Conservation (phyloP, 2,329 filamentous ascomycete genomes). For the Cladosporium colombiae region DNA sequence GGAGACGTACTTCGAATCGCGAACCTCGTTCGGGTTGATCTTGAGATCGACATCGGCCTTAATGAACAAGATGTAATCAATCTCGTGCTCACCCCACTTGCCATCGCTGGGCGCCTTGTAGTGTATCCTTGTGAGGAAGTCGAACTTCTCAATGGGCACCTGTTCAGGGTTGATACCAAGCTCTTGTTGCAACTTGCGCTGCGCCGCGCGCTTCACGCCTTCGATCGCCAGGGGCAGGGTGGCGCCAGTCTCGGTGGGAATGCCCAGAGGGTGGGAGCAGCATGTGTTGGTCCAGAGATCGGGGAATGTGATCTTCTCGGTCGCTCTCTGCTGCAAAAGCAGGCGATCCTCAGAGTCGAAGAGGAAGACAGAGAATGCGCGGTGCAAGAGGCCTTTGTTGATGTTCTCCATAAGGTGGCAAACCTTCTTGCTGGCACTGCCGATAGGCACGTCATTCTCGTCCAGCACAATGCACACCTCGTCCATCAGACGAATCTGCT, state of each 20-base stretch:
- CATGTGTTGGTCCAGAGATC: conserved; percentile 99
- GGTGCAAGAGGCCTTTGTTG: conserved; percentile 90
- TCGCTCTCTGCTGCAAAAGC: conserved; percentile 90
- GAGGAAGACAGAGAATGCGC: conserved; percentile 96
- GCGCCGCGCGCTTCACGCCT: conserved; percentile 88
- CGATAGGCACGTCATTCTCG: conserved; percentile 87
- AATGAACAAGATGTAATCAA: conserved; percentile 99
- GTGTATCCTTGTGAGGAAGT: conserved; percentile 94
- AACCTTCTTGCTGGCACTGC: conserved; percentile 95
- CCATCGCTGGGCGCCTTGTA: conserved; percentile 97
- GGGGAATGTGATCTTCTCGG: conserved; percentile 99
- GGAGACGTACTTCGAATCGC: conserved; percentile 80
- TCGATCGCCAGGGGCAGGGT: conserved; percentile 76
- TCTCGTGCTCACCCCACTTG: conserved; percentile 98
- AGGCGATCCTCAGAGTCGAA: conserved; percentile 93
- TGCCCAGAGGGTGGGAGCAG: conserved; percentile 93
- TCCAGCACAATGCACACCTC: conserved; percentile 98
- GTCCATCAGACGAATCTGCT: conserved; percentile 98
- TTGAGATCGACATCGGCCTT: conserved; percentile 85
- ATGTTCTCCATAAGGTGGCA: conserved; percentile 99
- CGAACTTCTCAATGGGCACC: conserved; percentile 87
- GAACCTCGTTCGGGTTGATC: conserved; percentile 84
- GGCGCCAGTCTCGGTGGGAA: conserved; percentile 86
- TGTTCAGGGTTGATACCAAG: conserved; percentile 86
- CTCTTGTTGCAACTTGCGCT: conserved; percentile 92